phyloP scores from a whole-genome alignment of 768 basidiomycete genomes.

The Cytidiella melzeri region DNA sequence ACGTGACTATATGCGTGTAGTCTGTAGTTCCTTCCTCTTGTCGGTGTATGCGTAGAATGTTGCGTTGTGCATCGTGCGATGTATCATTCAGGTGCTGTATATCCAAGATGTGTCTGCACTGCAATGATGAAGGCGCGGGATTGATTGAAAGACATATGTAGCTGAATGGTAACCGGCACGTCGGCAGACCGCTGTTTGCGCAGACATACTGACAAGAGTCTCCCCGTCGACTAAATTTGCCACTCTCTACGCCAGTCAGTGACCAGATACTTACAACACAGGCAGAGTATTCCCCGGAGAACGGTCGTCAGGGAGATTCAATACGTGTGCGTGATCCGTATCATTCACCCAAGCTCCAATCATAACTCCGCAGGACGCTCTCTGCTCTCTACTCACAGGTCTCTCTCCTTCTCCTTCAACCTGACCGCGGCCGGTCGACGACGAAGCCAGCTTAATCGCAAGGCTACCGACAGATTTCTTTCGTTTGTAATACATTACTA shows the following conservation, averaged over 20 bases:
- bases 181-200: too few relatives aligned
- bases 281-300: too few relatives aligned
- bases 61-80: too few relatives aligned
- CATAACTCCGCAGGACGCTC: constrained; percentile 3
- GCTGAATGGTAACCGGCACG: constrained; percentile 5
- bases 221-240: too few relatives aligned
- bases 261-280: too few relatives aligned
- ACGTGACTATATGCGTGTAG: not conserved
- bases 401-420: not conserved
- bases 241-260: too few relatives aligned
- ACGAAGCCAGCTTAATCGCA: not conserved
- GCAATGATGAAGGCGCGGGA: too few relatives aligned
- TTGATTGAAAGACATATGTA: too few relatives aligned
- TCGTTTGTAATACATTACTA: not conserved
- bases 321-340: constrained; percentile 16
- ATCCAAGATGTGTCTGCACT: not conserved
- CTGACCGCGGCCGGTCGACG: not conserved
- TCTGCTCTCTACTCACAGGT: not conserved
- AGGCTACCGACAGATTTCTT: not conserved
- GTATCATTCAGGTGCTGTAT: too few relatives aligned
- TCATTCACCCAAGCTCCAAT: constrained; percentile 20
- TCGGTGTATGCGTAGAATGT: too few relatives aligned
- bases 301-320: constrained; percentile 29
- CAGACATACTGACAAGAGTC: too few relatives aligned
- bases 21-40: not conserved